Evolutionary conservation across 2,329 filamentous ascomycete species (phyloP).

Genomic region (Talaromyces sp.): DNA sequence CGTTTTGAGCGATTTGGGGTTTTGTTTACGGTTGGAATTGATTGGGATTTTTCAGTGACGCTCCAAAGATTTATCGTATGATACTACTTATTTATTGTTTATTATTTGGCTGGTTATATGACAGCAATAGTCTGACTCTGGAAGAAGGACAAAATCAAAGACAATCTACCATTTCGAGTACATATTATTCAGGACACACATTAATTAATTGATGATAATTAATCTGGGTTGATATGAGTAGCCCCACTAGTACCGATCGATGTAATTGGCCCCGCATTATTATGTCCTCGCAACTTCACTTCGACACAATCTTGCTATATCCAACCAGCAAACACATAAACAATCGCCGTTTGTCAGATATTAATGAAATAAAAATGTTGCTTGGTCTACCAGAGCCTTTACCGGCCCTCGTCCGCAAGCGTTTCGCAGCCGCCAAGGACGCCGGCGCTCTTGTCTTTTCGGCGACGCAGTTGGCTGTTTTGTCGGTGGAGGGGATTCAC

Average conservation of each 20-base stretch:
- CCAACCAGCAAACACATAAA: too few species aligned
- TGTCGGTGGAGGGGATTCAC: constrained; percentile 27
- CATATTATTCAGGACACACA: too few species aligned
- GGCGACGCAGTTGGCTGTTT: constrained; percentile 31
- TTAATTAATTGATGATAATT: too few species aligned
- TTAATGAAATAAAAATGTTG: too few species aligned
- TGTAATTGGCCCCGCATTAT: too few species aligned
- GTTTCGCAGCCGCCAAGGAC: constrained; percentile 32
- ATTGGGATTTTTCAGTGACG: background rate
- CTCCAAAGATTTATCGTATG: background rate
- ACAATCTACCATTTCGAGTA: background rate
- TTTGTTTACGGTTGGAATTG: background rate
- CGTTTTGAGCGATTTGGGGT: background rate
- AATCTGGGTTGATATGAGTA: too few species aligned
- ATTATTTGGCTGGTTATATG: background rate
- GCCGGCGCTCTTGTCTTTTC: constrained; percentile 33
- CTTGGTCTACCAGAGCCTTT: constrained; percentile 31
- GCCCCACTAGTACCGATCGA: too few species aligned
- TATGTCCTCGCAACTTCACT: too few species aligned
- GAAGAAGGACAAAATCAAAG: background rate
- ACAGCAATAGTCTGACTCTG: constrained; percentile 1
- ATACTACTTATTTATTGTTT: constrained; percentile 1
- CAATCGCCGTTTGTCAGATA: too few species aligned
- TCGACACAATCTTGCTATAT: too few species aligned
- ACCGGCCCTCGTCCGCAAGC: constrained; percentile 28